Evolutionary conservation across 2,329 filamentous ascomycete genomes (phyloP).

Genomic region (Alternaria infectoria): DNA sequence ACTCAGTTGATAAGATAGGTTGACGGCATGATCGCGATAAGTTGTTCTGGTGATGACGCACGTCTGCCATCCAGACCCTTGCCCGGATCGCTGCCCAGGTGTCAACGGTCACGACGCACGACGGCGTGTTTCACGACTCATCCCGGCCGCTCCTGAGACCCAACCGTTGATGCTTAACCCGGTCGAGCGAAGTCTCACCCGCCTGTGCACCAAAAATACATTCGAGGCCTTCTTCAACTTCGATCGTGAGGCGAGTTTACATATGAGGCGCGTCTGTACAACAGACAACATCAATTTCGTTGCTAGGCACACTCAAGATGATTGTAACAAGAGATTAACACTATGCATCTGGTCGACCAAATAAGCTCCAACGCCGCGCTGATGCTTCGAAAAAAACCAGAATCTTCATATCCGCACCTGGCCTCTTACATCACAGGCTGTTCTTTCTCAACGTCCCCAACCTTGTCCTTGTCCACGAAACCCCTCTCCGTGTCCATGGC

Average conservation of each 20-base stretch:
- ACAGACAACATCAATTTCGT: not conserved
- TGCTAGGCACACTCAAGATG: not conserved
- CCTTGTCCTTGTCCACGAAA: slow-evolving; percentile 49
- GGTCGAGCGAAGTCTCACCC: slow-evolving; percentile 2
- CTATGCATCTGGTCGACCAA: not conserved
- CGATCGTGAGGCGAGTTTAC: not conserved
- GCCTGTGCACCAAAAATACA: slow-evolving; percentile 10
- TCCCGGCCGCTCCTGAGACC: slow-evolving; percentile 21
- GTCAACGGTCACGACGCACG: slow-evolving; percentile 13
- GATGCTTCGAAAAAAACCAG: slow-evolving; percentile 3
- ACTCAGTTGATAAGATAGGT: not conserved
- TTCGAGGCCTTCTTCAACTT: not conserved
- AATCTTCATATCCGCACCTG: not conserved
- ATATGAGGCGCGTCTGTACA: not conserved
- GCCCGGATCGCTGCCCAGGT: slow-evolving; percentile 12
- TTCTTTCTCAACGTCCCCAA: slow-evolving; percentile 28
- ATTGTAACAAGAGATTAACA: not conserved
- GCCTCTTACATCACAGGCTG: slow-evolving; percentile 1
- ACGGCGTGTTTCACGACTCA: slow-evolving; percentile 34
- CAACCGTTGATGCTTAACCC: slow-evolving; percentile 10
- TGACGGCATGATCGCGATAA: not conserved
- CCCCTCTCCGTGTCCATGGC: slow-evolving; percentile 58
- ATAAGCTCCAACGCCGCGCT: slow-evolving; percentile 3
- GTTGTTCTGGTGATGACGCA: slow-evolving; percentile 23
- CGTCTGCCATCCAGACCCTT: slow-evolving; percentile 16